These are phyloP conservation scores for Heliamphora pulchella DNA, from an alignment of 179 eudicot genomes.

Conservation along the genomic window DNA sequence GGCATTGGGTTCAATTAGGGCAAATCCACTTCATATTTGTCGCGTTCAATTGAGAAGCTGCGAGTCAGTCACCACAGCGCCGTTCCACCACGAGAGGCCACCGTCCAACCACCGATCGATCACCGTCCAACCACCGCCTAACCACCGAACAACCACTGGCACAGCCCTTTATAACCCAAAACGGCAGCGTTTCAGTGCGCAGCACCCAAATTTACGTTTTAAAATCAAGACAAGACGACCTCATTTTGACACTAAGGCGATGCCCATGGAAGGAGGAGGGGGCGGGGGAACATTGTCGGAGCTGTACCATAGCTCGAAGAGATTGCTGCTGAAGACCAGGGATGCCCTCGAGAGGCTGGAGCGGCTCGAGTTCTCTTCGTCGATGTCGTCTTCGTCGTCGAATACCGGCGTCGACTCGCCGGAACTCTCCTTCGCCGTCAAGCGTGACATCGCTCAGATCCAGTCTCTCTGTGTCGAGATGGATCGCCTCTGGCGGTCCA, in stretches of 20 bases:
- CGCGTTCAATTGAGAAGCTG: too few relatives aligned
- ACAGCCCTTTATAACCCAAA: too few relatives aligned
- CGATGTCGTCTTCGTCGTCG: conserved; percentile 41
- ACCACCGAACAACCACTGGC: too few relatives aligned
- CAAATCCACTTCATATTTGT: too few relatives aligned
- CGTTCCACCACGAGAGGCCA: too few relatives aligned
- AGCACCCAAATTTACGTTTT: too few relatives aligned
- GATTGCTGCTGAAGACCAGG: conserved; percentile 46
- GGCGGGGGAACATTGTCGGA: conserved; percentile 64
- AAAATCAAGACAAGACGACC: too few relatives aligned
- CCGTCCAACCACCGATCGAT: too few relatives aligned
- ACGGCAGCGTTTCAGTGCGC: too few relatives aligned
- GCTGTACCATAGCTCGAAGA: conserved; percentile 57
- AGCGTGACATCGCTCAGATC: conserved; percentile 49
- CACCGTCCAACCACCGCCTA: too few relatives aligned
- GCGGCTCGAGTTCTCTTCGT: conserved; percentile 55
- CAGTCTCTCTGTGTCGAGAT: conserved; percentile 64
- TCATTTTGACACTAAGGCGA: not conserved
- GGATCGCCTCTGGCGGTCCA: conserved; percentile 77
- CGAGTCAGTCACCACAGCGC: too few relatives aligned
- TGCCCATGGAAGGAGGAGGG: conserved; percentile 35
- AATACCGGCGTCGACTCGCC: conserved; percentile 43
- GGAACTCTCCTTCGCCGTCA: conserved; percentile 52
- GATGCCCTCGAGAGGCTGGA: conserved; percentile 73
- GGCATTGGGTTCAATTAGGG: too few relatives aligned